A percentile compares a stretch with the other conserved stretches of the same genome.
These are phyloP conservation scores for Phytopythium vexans DNA, from an alignment of 352 stramenopile genomes.

Conservation along the genomic window DNA sequence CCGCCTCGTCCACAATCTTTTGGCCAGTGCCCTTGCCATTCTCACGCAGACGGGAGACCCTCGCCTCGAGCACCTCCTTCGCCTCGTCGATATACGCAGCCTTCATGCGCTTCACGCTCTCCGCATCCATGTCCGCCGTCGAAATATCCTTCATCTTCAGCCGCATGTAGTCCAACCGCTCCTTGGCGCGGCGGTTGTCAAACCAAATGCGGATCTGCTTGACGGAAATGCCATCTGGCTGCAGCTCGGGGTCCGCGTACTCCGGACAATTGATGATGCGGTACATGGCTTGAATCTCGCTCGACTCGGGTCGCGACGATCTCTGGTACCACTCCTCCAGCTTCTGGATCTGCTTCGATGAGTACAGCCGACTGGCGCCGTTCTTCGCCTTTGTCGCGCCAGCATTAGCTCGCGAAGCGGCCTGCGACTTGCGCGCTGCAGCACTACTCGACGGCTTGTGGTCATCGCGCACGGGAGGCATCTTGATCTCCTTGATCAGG, in stretches of 20 bases:
- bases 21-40: slow-evolving; percentile 55
- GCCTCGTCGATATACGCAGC: slow-evolving; percentile 86
- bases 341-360: slow-evolving; percentile 85
- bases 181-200: slow-evolving; percentile 82
- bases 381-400: slow-evolving; percentile 60
- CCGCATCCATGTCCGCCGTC: slow-evolving; percentile 76
- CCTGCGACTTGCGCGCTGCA: slow-evolving; percentile 21
- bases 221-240: slow-evolving; percentile 82
- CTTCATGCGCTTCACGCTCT: slow-evolving; percentile 87
- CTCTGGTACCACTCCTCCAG: slow-evolving; percentile 88
- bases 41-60: slow-evolving; percentile 76
- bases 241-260: slow-evolving; percentile 79
- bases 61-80: slow-evolving; percentile 83
- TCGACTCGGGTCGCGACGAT: slow-evolving; percentile 73
- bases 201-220: slow-evolving; percentile 90
- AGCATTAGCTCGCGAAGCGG: slow-evolving; percentile 3
- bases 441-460: slow-evolving; percentile 28
- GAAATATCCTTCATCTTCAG: slow-evolving; percentile 89
- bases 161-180: slow-evolving; percentile 86
- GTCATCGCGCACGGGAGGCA: slow-evolving; percentile 50
- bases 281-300: slow-evolving; percentile 89
- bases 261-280: slow-evolving; percentile 84
- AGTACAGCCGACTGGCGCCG: slow-evolving; percentile 80
- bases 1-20: slow-evolving; percentile 79
- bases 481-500: slow-evolving; percentile 74